phyloP scores from a whole-genome alignment of 176 grass and related monocot genomes.

The Oryza brachyantha region DNA sequence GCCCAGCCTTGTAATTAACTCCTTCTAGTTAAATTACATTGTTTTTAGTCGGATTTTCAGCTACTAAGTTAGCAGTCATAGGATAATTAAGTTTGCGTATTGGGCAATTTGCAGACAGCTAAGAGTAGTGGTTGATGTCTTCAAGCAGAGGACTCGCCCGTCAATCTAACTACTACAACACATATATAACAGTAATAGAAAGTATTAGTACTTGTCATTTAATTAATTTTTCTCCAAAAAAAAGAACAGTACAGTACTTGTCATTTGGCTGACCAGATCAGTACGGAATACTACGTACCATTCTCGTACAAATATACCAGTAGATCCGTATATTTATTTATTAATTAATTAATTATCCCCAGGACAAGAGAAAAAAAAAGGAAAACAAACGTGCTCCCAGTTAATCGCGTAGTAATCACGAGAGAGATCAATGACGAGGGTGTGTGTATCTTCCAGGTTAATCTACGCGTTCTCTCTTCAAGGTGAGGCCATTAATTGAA shows the following conservation, averaged over 20 bases:
- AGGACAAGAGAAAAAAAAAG: neutral
- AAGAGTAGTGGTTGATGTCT: constrained; percentile 9
- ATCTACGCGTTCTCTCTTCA: neutral
- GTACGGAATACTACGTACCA: neutral
- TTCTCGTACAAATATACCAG: neutral
- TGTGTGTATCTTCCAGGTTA: constrained; percentile 12
- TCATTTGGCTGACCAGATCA: neutral
- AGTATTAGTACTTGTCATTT: neutral
- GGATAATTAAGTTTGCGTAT: neutral
- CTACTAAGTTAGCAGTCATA: neutral
- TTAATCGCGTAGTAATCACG: neutral
- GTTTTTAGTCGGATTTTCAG: neutral
- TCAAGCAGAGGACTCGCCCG: neutral
- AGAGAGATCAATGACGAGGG: neutral
- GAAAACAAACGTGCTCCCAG: neutral
- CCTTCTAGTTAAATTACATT: neutral
- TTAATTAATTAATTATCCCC: no score
- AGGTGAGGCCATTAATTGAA: neutral
- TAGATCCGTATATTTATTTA: neutral
- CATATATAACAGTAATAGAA: neutral
- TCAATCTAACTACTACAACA: neutral
- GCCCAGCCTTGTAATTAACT: neutral
- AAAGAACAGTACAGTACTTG: neutral
- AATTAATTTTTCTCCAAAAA: no score
- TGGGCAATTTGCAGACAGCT: neutral